Base-by-base conservation (phyloP, 805 yeast genomes). In the Starmerella riodocensis region DNA sequence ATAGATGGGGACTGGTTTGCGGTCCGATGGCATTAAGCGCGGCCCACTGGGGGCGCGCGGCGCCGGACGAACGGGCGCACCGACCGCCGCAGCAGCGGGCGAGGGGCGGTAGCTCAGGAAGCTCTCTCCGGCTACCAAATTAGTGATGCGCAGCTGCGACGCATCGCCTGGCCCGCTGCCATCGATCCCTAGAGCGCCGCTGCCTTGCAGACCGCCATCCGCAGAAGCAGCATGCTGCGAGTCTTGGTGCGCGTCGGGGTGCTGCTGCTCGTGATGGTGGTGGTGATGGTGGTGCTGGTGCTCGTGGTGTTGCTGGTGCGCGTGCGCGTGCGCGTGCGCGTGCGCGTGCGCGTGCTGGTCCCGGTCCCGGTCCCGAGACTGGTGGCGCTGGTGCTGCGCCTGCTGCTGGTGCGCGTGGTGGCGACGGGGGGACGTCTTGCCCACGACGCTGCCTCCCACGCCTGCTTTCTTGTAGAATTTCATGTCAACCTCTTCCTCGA, bases 401-500 rank as follows among this genome's bases (percentile, higher is more conserved):
- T 24, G 9, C 12, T 11, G 13, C 17, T 9, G 18, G 17, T 11
- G 31, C 9, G 31, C 9, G 7, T 8, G 31, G 9, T 11, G 9
- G 9, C 14, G 17, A 11, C 31, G 9, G 7, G 17, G 17, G 9
- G 9, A 17, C 18, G 17, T 28, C 9, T 12, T 8, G 17, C 17
- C 31, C n/a, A n/a, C n/a, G n/a, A n/a, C n/a, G n/a, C n/a, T n/a
- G n/a, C n/a, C n/a, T n/a, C n/a, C n/a, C n/a, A n/a, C n/a, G n/a
- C n/a, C n/a, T n/a, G n/a, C n/a, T 14, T 28, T 9, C 32, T 47
- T 47, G 42, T 54, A 43, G 9, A 53, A 40, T 42, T 52, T 50
- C 34, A 45, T 28, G 20, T 57, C 58, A 35, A 58, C 49, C 37
- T 58, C 64, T 30, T 59, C 59, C 43, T 58, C 63, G 8, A 59